Evolutionary conservation across 306 rosid species (phyloP), one percentile per base, ranked within the genome.

Genomic region (Calophaca sinica): DNA sequence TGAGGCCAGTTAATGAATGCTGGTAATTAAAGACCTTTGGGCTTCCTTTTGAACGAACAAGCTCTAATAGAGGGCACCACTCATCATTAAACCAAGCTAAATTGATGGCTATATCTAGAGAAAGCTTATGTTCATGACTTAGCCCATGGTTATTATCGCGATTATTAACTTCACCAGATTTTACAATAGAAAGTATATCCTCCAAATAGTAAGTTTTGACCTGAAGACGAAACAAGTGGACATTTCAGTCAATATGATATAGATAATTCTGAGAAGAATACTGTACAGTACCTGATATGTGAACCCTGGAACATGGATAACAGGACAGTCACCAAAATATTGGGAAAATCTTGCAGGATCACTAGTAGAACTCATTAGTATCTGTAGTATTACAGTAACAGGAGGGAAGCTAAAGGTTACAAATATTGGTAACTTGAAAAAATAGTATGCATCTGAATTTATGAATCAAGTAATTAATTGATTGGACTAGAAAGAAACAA

Each of bases 281-380:
- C 54, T 54, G 79, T 62, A 74, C 68, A 33, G 65, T 90, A 93
- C 98, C 76, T 89, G 96, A 87, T 89, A 78, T 54, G 98, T 90
- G 83, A 90, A 88, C 49, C 96, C 98, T 1, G 96, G 98, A 75
- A 93, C 96, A 48, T 38, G 52, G 75, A 93, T 86, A 62, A 93
- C 39, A 41, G 96, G 98, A 83, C 98, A 93, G 80, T 86, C 87
- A 68, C 96, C 98, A 83, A 93, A 93, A 78, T 93, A 93, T 57
- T 85, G 82, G 5, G 98, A 90, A 86, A 93, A 93, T 45, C 96
- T 91, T 20, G 75, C 86, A 64, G 91, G 89, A 73, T 90, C 93
- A 60, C 90, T 39, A 20, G 96, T 93, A 49, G 98, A 96, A 81
- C 98, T 90, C 98, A 90, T 90, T 55, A 93, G 66, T 83, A 93